Evolutionary conservation across 306 rosid species (phyloP), one percentile per base, ranked within the genome.

Genomic region (Cyclanthera cordifolia): DNA sequence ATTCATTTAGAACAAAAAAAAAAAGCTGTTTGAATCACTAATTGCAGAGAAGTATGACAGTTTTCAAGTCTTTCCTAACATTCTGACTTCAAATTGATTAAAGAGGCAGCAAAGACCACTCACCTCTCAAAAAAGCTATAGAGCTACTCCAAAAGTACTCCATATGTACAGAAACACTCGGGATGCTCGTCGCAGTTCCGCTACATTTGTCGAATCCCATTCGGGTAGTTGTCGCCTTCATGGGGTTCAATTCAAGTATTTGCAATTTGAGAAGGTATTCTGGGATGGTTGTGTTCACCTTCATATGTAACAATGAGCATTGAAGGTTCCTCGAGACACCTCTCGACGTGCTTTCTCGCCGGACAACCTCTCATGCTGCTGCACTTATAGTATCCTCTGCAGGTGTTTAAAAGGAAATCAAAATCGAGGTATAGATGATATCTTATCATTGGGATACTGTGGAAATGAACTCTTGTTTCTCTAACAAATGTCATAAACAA

Each of bases 221-320:
- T 65, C 51, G 65, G 53, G 76, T 74, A 78, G 78, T 74, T 74
- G 72, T 79, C 63, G 47, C 58, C 52, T 17, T 34, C 27, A 17
- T 60, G 49, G 49, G 24, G 48, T 3, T 41, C 47, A 41, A 41
- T 34, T 89, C 89, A 90, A 61, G 90, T 86, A 70, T 86, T 88
- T 81, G 95, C 79, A 19, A 96, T 72, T 76, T 94, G 96, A 47
- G 95, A 80, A 53, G 89, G 86, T 77, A 87, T 50, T 78, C 85
- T 85, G 2, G 96, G 84, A 74, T 94, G 99, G 83, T 88, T 94
- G 74, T 94, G 99, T 78, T 94, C 99, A 0, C 95, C 97, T 90
- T 94, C 99, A 76, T 94, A 94, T 64, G 97, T 94, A 68, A 94
- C 97, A 10, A 83, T 81, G 49, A 94, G 96, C 99, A 94, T 94